These are phyloP conservation scores for Colletotrichum godetiae DNA, from an alignment of 2,329 filamentous ascomycete species.

Conservation along the genomic window DNA sequence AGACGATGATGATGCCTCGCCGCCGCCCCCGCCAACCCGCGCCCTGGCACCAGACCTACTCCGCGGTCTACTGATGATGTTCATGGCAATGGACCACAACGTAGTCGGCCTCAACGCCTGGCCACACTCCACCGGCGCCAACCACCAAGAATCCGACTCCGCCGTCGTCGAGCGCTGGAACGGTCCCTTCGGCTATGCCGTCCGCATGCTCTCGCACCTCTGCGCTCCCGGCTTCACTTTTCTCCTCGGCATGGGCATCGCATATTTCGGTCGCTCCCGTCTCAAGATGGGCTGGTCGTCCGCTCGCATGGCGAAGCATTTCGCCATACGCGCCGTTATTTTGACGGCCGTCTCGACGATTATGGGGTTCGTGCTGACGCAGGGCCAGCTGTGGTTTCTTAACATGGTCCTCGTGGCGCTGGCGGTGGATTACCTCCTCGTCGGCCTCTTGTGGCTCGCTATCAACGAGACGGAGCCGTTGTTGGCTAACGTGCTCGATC, in stretches of 20 bases:
- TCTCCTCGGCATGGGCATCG: constrained; percentile 58
- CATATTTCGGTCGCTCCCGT: constrained; percentile 57
- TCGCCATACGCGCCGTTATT: constrained; percentile 49
- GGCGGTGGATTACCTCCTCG: constrained; percentile 57
- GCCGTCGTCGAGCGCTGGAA: constrained; percentile 51
- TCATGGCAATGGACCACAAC: constrained; percentile 59
- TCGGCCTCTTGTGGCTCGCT: constrained; percentile 53
- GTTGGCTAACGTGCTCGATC: constrained; percentile 42
- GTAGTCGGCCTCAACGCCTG: constrained; percentile 52
- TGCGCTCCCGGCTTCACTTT: constrained; percentile 59
- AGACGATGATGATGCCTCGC: not conserved
- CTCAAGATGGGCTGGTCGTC: constrained; percentile 52
- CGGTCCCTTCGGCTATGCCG: constrained; percentile 47
- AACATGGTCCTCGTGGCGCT: constrained; percentile 57
- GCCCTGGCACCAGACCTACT: constrained; percentile 57
- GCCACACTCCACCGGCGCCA: constrained; percentile 51
- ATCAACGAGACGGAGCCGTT: constrained; percentile 48
- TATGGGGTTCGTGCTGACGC: constrained; percentile 46
- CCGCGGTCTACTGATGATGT: constrained; percentile 55
- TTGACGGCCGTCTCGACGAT: constrained; percentile 47
- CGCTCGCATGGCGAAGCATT: constrained; percentile 49
- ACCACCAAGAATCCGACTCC: constrained; percentile 50
- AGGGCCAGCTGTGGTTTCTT: constrained; percentile 52
- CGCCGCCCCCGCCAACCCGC: constrained; percentile 37
- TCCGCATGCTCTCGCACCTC: constrained; percentile 56